Conservation (phyloP, 108 stramenopile genomes). For the Nitzschia sp. region DNA sequence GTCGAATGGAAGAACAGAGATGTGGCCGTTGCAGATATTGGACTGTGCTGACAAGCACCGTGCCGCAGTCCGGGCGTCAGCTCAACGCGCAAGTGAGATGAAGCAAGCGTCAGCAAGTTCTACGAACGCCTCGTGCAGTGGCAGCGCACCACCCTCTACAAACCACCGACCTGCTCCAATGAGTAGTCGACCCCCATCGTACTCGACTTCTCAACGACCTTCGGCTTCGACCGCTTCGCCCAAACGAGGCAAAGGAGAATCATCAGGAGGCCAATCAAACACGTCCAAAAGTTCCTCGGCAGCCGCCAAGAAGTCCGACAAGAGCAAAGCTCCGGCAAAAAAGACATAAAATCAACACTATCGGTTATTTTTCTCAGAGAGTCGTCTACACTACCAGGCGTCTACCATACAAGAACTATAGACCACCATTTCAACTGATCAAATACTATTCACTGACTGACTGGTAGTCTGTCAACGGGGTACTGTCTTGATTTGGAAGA, state of each 20-base stretch:
- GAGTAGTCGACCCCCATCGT: neutral
- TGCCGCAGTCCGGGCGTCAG: conserved; percentile 1
- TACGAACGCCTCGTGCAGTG: neutral
- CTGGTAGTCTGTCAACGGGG: too few species aligned
- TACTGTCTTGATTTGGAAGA: too few species aligned
- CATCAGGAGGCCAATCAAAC: too few species aligned
- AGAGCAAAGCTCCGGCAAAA: neutral
- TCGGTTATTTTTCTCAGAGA: too few species aligned
- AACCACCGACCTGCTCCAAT: neutral
- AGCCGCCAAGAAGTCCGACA: neutral
- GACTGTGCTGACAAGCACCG: conserved; percentile 64
- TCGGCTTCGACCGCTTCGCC: neutral
- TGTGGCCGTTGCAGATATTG: conserved; percentile 83
- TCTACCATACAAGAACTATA: too few species aligned
- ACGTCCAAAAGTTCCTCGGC: too few species aligned
- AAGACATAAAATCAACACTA: neutral
- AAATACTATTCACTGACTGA: too few species aligned
- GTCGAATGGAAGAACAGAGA: conserved; percentile 53
- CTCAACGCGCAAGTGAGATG: neutral
- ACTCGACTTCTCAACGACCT: neutral
- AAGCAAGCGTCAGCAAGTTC: neutral
- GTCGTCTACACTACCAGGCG: neutral
- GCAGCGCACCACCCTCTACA: neutral
- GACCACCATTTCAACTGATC: too few species aligned
- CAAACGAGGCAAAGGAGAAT: neutral